Conservation (phyloP, 1,139 yeast species). For the Sugiyamaella castrensis region DNA sequence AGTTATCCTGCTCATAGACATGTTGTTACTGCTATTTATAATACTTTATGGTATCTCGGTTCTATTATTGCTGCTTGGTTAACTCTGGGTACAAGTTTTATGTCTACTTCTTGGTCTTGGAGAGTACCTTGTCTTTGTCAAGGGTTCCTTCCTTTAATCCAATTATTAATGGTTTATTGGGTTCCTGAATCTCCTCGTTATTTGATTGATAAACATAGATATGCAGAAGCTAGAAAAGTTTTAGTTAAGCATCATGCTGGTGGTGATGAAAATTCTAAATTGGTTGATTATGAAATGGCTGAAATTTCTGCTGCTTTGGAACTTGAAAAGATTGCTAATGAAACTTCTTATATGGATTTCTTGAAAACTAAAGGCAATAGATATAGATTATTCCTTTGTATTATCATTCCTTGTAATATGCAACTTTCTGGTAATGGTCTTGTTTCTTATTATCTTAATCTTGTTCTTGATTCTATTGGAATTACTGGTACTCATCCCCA, state of each 20-base stretch:
- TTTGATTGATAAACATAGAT: constrained; percentile 66
- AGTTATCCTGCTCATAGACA: constrained; percentile 47
- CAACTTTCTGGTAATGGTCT: constrained; percentile 27
- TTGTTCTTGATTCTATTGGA: constrained; percentile 24
- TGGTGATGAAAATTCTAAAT: constrained; percentile 20
- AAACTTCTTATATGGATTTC: constrained; percentile 36
- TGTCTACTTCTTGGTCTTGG: constrained; percentile 42
- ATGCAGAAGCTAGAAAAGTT: constrained; percentile 64
- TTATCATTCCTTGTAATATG: constrained; percentile 29
- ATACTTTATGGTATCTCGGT: constrained; percentile 54
- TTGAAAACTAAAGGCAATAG: constrained; percentile 38
- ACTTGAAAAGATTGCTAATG: constrained; percentile 17
- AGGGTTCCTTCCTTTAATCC: constrained; percentile 42
- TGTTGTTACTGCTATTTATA: constrained; percentile 46
- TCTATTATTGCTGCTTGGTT: constrained; percentile 56
- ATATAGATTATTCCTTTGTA: constrained; percentile 41
- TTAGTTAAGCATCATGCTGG: constrained; percentile 36
- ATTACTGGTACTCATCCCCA: constrained; percentile 22
- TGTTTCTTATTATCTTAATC: constrained; percentile 23
- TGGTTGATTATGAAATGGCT: constrained; percentile 22
- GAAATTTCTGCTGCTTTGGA: constrained; percentile 20
- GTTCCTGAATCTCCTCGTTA: constrained; percentile 69
- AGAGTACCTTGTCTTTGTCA: constrained; percentile 45
- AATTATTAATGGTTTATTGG: constrained; percentile 27
- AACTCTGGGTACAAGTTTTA: constrained; percentile 44